Conservation (phyloP, 2,329 filamentous ascomycete genomes). For the Endothia cerciana region DNA sequence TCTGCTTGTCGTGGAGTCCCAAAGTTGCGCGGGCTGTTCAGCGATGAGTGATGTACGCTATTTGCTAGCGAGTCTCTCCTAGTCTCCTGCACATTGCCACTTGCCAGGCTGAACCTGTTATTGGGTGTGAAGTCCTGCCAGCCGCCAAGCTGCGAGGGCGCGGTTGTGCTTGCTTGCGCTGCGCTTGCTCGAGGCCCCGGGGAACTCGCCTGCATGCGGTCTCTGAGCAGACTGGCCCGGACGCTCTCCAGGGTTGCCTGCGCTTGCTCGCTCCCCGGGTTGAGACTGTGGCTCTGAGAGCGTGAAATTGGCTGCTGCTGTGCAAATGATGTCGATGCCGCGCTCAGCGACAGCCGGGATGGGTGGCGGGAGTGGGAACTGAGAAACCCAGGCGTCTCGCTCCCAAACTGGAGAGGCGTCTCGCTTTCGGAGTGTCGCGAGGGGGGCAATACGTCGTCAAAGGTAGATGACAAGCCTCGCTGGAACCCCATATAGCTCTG, state of each 20-base stretch:
- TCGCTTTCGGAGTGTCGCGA: constrained; percentile 27
- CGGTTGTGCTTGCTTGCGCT: constrained; percentile 12
- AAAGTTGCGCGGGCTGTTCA: constrained; percentile 24
- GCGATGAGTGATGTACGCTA: constrained; percentile 24
- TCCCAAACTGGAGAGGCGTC: constrained; percentile 12
- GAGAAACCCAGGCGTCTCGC: constrained; percentile 16
- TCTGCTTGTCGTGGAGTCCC: constrained; percentile 17
- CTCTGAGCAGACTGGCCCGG: constrained; percentile 5
- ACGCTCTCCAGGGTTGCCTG: constrained; percentile 18
- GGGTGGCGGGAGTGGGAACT: constrained; percentile 22
- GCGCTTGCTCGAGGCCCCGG: constrained; percentile 21
- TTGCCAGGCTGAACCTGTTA: constrained; percentile 12
- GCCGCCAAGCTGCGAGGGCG: constrained; percentile 3
- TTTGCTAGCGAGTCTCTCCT: constrained; percentile 26
- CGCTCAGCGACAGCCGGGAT: constrained; percentile 25
- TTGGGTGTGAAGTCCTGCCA: constrained; percentile 22
- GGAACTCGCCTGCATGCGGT: constrained; percentile 20
- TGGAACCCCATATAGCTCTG: constrained; percentile 19
- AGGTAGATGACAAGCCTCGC: constrained; percentile 13
- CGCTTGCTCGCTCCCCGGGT: constrained; percentile 15
- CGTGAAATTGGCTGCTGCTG: constrained; percentile 19
- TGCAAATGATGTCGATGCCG: constrained; percentile 15
- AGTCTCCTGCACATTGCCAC: constrained; percentile 14
- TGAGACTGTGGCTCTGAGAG: constrained; percentile 28
- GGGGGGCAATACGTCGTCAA: constrained; percentile 21